Evolutionary conservation across 345 rosid genomes (phyloP).

Genomic region (Gossypium turneri): DNA sequence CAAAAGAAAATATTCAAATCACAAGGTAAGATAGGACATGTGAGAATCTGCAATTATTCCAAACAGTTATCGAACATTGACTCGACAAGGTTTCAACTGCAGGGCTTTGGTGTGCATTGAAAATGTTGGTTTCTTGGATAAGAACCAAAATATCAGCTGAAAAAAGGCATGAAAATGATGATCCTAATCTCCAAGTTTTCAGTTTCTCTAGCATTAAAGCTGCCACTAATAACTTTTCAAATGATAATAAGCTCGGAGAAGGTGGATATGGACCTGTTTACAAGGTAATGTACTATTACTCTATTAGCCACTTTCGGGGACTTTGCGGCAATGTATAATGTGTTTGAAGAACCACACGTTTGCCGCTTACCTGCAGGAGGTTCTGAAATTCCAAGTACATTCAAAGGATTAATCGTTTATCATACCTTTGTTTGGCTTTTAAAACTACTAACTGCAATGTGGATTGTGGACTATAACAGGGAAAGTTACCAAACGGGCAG

Average conservation of each 20-base stretch:
- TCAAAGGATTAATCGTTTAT: no score
- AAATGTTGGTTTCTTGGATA: background rate
- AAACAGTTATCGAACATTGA: background rate
- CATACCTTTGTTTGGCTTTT: background rate
- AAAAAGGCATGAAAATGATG: background rate
- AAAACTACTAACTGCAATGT: background rate
- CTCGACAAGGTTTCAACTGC: background rate
- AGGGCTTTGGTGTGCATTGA: background rate
- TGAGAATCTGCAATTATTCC: background rate
- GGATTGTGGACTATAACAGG: background rate
- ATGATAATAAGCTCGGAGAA: slow-evolving; percentile 19
- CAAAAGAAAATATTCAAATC: background rate
- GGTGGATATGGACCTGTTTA: slow-evolving; percentile 26
- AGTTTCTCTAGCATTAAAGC: slow-evolving; percentile 2
- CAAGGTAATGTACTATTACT: slow-evolving; percentile 1
- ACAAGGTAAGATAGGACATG: background rate
- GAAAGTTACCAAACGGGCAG: background rate
- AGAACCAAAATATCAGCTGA: background rate
- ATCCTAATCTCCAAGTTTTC: background rate
- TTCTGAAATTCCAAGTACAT: no score
- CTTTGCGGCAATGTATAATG: background rate
- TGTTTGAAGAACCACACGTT: background rate
- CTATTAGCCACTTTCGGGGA: background rate
- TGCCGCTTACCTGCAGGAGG: background rate
- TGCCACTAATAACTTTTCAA: slow-evolving; percentile 19